Conservation (phyloP, 2,329 filamentous ascomycete genomes). For the Fusarium protoensiforme region DNA sequence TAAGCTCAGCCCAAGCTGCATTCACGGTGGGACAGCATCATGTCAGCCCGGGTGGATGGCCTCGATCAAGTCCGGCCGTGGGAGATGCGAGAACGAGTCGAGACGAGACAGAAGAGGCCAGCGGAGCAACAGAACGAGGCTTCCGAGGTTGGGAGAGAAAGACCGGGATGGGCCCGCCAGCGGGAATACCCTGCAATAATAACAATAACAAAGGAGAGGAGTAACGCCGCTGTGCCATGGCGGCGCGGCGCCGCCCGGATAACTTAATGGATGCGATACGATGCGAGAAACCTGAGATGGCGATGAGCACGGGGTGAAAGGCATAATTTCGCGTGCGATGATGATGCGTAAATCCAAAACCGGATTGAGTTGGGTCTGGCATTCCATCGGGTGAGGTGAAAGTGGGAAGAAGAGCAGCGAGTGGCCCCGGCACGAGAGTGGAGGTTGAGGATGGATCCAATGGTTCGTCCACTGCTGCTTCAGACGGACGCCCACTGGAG, state of each 20-base stretch:
- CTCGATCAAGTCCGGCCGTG: slow-evolving; percentile 3
- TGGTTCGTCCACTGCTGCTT: not conserved
- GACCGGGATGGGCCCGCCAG: slow-evolving; percentile 20
- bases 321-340: slow-evolving; percentile 20
- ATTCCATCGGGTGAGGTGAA: slow-evolving; percentile 23
- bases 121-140: slow-evolving; percentile 5
- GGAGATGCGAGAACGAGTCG: slow-evolving; percentile 15
- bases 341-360: slow-evolving; percentile 26
- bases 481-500: not conserved
- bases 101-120: not conserved
- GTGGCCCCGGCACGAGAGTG: not conserved
- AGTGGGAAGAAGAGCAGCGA: slow-evolving; percentile 2
- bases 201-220: not conserved
- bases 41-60: slow-evolving; percentile 23
- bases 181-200: slow-evolving; percentile 10
- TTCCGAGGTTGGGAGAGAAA: slow-evolving; percentile 27
- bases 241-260: not conserved
- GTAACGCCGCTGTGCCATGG: not conserved
- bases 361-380: slow-evolving; percentile 29
- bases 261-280: not conserved
- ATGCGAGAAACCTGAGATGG: slow-evolving; percentile 17
- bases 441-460: not conserved
- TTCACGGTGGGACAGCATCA: slow-evolving; percentile 27
- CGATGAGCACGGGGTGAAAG: slow-evolving; percentile 14
- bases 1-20: slow-evolving; percentile 17